Percentiles rank a stretch among this genome's conserved stretches.
These are phyloP conservation scores for Opeltia flavorubescens DNA, from an alignment of 495 filamentous ascomycete genomes.

Conservation along the genomic window DNA sequence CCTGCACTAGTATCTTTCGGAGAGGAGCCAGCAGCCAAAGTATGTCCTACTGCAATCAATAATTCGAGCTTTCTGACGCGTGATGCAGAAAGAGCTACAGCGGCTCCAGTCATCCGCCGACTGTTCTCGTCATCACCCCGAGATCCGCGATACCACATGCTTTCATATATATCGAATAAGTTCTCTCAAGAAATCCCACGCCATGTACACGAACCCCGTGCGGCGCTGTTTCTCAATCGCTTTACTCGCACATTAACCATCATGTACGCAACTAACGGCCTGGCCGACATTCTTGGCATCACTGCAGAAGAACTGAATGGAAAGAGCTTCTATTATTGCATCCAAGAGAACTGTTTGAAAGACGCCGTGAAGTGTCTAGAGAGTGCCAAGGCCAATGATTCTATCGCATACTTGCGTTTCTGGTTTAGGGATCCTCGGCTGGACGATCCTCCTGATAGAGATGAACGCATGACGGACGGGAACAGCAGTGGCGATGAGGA, in stretches of 20 bases:
- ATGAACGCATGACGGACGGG: slow-evolving; percentile 22
- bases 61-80: too few relatives aligned
- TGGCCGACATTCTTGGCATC: slow-evolving; percentile 59
- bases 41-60: slow-evolving; percentile 35
- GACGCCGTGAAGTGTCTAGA: slow-evolving; percentile 69
- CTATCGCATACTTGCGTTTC: slow-evolving; percentile 87
- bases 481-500: slow-evolving; percentile 22
- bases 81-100: slow-evolving; percentile 53
- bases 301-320: slow-evolving; percentile 48
- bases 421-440: slow-evolving; percentile 63
- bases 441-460: slow-evolving; percentile 21
- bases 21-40: slow-evolving; percentile 57
- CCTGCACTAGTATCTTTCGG: slow-evolving; percentile 68
- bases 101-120: slow-evolving; percentile 63
- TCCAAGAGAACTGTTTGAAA: slow-evolving; percentile 57
- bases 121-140: slow-evolving; percentile 69
- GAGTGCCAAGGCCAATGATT: slow-evolving; percentile 82
- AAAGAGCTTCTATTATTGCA: slow-evolving; percentile 70
- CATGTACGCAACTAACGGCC: slow-evolving; percentile 72
- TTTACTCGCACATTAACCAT: slow-evolving; percentile 73
- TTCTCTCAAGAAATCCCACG: slow-evolving; percentile 53
- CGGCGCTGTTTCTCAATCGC: slow-evolving; percentile 74
- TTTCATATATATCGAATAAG: slow-evolving; percentile 70
- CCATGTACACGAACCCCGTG: slow-evolving; percentile 58
- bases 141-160: slow-evolving; percentile 84